Evolutionary conservation across 179 eudicot species (phyloP), one percentile per base, ranked within the genome.

Genomic region (Nepenthes alata): DNA sequence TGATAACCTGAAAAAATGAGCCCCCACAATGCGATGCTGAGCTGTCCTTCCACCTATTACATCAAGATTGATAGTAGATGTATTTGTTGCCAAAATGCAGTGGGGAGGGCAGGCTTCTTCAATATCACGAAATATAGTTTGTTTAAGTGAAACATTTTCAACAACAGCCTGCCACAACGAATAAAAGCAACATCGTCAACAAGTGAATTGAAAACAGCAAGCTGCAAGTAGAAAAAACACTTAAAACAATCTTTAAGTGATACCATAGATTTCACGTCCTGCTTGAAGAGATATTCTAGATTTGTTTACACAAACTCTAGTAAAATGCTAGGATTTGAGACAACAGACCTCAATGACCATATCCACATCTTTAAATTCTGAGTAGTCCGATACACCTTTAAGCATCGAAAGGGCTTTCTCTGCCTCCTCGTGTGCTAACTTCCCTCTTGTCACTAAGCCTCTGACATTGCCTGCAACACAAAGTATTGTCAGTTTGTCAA

Each of bases 1-100:
- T 16, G 15, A 15, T 62, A 55, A 91, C 98, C 98, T 91, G 84
- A 91, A 91, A 77, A 91, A 91, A 64, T 91, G 98, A 50, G 98
- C 98, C 64, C 98, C 98, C 55, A 89, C 53, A 55, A 91, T 83
- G 62, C 95, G 87, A 13, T 84, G 89, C 65, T 84, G 85, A 70
- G 96, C 86, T 35, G 89, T 91, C 75, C 57, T 83, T 69, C 80
- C 84, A 69, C 98, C 98, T 50, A 91, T 41, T 57, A 89, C 6
- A 61, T 80, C 80, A 61, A 91, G 84, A 72, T 91, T 91, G 78
- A 91, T 91, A 44, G 96, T 86, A 14, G 98, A 91, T 36, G 98
- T 91, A 69, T 91, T 91, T 61, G 95, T 56, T n/a, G 98, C 96
- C 79, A 91, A 75, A 70, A 91, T 86, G 78, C 98, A 91, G 78